Base-by-base conservation (phyloP, 352 stramenopile genomes). In the Blastocystis sp. region DNA sequence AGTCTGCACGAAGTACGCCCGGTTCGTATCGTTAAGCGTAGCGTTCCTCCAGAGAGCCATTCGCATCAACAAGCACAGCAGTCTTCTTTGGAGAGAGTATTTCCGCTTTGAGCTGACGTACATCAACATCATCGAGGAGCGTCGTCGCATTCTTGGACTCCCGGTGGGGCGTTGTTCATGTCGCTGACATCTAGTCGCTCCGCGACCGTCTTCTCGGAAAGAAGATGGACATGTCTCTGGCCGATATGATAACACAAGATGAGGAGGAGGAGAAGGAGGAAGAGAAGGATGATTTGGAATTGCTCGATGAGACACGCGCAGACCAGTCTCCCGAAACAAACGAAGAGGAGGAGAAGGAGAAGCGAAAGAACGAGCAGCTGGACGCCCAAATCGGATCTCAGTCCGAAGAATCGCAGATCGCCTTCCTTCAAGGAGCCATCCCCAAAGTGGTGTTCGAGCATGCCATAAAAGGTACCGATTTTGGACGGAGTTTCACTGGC, bases 51-150 rank as follows among this genome's bases (percentile, higher is more conserved):
- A 89, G 33, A 60, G 79, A 3, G 55, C 79, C 19, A 60, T 89
- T 21, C 79, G 79, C 62, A 80, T 89, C n/a, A 89, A 89, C 50
- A 63, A 89, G 31, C 65, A 74, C 24, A 89, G 79, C 45, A 62
- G 66, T 21, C 79, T 80, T 10, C 61, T 89, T 1, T 89, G 79
- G 79, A 79, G 41, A 41, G 59, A 77, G 41, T 89, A 89, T 26
- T 89, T 89, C 79, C 67, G 63, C 9, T 89, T 89, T 37, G 79
- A 89, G 39, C 55, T 80, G 50, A 9, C 24, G 41, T 89, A 89
- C 51, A 79, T 89, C 26, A 89, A 89, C 41, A 19, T 89, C 1
- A 70, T 89, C 3, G 63, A 89, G 31, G 67, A 89, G 50, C 41
- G 79, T 31, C 63, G 79, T 80, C 67, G 63, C 24, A 16, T 89